These are phyloP conservation scores for Rhinocladiella similis DNA, from an alignment of 2,329 filamentous ascomycete genomes.

Conservation along the genomic window DNA sequence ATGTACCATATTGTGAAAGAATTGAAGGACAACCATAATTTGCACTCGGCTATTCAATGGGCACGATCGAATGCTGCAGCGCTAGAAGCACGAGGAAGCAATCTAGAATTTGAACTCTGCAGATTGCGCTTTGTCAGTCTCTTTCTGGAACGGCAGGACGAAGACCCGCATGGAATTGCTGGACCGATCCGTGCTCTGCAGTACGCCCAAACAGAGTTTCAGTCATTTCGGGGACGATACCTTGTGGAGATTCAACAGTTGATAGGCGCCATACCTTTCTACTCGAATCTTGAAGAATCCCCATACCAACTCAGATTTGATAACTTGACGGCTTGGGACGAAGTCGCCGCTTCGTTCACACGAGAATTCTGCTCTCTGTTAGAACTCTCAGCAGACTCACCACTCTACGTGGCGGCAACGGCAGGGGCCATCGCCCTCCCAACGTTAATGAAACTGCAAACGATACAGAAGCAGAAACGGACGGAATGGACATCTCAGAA, in stretches of 20 bases:
- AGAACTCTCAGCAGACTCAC: slow-evolving; percentile 85
- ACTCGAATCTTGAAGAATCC: slow-evolving; percentile 69
- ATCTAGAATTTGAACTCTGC: slow-evolving; percentile 91
- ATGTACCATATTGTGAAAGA: slow-evolving; percentile 90
- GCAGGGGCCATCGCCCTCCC: slow-evolving; percentile 91
- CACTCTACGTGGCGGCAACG: slow-evolving; percentile 87
- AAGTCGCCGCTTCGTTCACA: slow-evolving; percentile 84
- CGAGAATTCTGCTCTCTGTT: slow-evolving; percentile 92
- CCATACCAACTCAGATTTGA: slow-evolving; percentile 81
- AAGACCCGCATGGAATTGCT: slow-evolving; percentile 35
- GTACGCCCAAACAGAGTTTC: slow-evolving; percentile 76
- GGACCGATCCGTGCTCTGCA: slow-evolving; percentile 65
- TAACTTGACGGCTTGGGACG: slow-evolving; percentile 73
- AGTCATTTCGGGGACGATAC: slow-evolving; percentile 72
- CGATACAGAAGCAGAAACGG: slow-evolving; percentile 81
- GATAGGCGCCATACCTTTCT: slow-evolving; percentile 76
- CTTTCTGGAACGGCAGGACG: slow-evolving; percentile 66
- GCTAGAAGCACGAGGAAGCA: slow-evolving; percentile 81
- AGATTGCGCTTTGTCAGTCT: slow-evolving; percentile 88
- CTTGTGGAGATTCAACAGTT: slow-evolving; percentile 78
- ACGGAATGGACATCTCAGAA: slow-evolving; percentile 94
- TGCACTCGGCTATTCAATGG: slow-evolving; percentile 85
- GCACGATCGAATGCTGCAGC: slow-evolving; percentile 68
- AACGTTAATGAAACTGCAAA: slow-evolving; percentile 81
- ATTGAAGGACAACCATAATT: slow-evolving; percentile 68